Evolutionary conservation across 148 eudicot species (phyloP).

Genomic region (Limonium bicolor): DNA sequence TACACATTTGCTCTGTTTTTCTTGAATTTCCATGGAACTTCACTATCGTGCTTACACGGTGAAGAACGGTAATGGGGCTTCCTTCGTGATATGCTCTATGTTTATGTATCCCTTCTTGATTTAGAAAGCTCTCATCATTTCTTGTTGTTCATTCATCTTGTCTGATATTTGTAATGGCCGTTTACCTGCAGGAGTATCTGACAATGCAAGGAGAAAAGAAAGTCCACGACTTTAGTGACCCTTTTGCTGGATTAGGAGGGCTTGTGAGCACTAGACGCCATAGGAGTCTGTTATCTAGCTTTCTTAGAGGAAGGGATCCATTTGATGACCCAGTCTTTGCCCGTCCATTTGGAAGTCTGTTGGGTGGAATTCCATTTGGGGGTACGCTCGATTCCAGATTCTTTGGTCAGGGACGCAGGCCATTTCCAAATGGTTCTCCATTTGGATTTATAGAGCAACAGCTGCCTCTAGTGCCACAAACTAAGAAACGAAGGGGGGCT

Average conservation of each 20-base stretch:
- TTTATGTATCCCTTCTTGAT: too few species aligned
- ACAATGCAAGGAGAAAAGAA: conserved; percentile 6
- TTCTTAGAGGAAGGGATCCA: conserved; percentile 47
- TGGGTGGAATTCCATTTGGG: conserved; percentile 17
- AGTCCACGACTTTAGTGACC: conserved; percentile 7
- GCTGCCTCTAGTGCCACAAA: conserved; percentile 1
- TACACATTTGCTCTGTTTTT: too few species aligned
- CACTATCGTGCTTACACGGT: too few species aligned
- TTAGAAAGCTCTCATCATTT: too few species aligned
- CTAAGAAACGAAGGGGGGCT: conserved; percentile 26
- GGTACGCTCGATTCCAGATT: conserved; percentile 19
- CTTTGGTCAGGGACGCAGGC: conserved; percentile 14
- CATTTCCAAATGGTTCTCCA: conserved; percentile 13
- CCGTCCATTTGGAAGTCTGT: conserved; percentile 2
- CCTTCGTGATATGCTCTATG: too few species aligned
- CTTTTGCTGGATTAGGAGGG: conserved; percentile 12
- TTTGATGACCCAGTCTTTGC: conserved; percentile 18
- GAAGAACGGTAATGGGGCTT: too few species aligned
- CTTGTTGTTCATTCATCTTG: too few species aligned
- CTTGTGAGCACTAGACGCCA: conserved; percentile 22
- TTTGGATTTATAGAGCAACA: conserved; percentile 18
- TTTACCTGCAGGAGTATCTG: conserved; percentile 3
- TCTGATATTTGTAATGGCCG: too few species aligned
- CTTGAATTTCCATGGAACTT: too few species aligned
- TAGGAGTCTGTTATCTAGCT: conserved; percentile 19